Evolutionary conservation across 2,329 filamentous ascomycete genomes (phyloP).

Genomic region (Penicillium paneum): DNA sequence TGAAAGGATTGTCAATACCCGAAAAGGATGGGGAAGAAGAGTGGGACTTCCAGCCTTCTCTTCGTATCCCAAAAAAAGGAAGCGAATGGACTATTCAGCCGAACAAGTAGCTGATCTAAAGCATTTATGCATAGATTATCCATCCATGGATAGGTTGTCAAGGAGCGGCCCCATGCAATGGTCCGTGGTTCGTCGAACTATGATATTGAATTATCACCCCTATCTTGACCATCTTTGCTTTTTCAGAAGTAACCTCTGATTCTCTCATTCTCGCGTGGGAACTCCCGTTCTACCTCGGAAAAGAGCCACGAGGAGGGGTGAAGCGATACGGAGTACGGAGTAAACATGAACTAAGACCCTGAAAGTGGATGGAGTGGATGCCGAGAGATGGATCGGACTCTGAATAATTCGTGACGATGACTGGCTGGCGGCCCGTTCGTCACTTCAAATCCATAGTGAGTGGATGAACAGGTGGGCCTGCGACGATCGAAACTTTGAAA

Average conservation of each 20-base stretch:
- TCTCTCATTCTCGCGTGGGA: background rate
- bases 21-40: background rate
- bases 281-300: background rate
- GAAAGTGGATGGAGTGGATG: background rate
- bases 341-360: slow-evolving; percentile 3
- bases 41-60: background rate
- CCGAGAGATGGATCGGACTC: slow-evolving; percentile 14
- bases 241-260: background rate
- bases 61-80: background rate
- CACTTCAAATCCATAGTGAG: slow-evolving; percentile 16
- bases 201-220: background rate
- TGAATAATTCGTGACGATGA: slow-evolving; percentile 16
- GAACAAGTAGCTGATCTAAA: background rate
- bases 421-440: slow-evolving; percentile 18
- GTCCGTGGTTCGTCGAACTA: slow-evolving; percentile 14
- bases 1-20: background rate
- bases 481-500: slow-evolving; percentile 18
- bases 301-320: slow-evolving; percentile 4
- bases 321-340: background rate
- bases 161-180: background rate
- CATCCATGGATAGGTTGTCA: background rate
- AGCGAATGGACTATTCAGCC: background rate
- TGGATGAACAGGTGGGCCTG: slow-evolving; percentile 25
- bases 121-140: background rate
- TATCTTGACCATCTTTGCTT: background rate